phyloP scores from a whole-genome alignment of 495 filamentous ascomycete genomes.

The Tricharina praecox region DNA sequence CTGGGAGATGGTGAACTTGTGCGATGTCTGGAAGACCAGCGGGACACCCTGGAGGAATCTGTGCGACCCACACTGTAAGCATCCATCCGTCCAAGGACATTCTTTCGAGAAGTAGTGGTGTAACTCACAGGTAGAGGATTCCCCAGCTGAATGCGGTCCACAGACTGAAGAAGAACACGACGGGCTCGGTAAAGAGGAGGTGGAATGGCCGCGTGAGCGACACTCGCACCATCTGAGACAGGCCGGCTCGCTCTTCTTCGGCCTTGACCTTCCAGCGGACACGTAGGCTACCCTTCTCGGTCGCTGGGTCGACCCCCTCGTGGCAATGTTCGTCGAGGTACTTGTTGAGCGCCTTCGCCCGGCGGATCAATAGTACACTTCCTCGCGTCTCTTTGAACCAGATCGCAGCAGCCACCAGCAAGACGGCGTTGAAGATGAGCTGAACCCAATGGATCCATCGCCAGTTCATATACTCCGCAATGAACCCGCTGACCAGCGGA shows the following conservation, averaged over 20 bases:
- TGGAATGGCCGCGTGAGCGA: slow-evolving; percentile 69
- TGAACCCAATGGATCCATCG: slow-evolving; percentile 86
- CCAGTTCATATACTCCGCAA: slow-evolving; percentile 54
- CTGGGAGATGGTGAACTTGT: slow-evolving; percentile 52
- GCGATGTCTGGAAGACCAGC: slow-evolving; percentile 52
- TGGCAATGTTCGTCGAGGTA: slow-evolving; percentile 56
- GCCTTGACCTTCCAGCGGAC: slow-evolving; percentile 73
- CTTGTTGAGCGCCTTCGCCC: slow-evolving; percentile 52
- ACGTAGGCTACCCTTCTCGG: slow-evolving; percentile 33
- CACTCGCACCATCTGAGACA: slow-evolving; percentile 55
- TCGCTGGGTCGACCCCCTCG: slow-evolving; percentile 13
- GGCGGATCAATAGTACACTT: slow-evolving; percentile 61
- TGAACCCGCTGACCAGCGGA: slow-evolving; percentile 53
- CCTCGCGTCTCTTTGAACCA: slow-evolving; percentile 74
- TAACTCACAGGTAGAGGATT: slow-evolving; percentile 69
- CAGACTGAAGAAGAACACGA: slow-evolving; percentile 86
- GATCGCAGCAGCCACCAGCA: slow-evolving; percentile 44
- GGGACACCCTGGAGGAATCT: slow-evolving; percentile 38
- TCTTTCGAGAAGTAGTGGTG: slow-evolving; percentile 27
- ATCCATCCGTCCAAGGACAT: not conserved
- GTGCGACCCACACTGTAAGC: slow-evolving; percentile 1
- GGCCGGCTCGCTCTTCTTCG: slow-evolving; percentile 51
- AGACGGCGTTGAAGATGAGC: slow-evolving; percentile 46
- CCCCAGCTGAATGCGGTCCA: slow-evolving; percentile 89
- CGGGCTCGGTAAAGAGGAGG: slow-evolving; percentile 73